Evolutionary conservation across 2,329 filamentous ascomycete species (phyloP), one percentile per base, ranked within the genome.

Genomic region (Penicillium sp.): DNA sequence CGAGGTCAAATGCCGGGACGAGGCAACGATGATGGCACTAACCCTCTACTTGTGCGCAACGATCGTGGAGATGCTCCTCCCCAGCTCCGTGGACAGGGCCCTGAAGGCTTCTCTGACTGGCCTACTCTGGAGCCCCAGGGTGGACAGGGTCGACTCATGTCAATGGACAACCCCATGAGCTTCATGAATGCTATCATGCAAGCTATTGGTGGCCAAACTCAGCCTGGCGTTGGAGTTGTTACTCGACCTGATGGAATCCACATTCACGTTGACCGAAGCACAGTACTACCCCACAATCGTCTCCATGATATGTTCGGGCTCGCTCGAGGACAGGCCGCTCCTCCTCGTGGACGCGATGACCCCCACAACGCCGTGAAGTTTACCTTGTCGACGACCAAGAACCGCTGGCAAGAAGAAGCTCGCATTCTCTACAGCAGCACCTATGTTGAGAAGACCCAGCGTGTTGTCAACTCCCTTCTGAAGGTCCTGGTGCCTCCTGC

Each of bases 331-430:
- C 65, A 67, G 44, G 52, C 58, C 34, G 52, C 67, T 50, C 62
- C 66, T 34, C 56, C 67, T 55, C 67, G 72, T 37, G 67, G 73
- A 54, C 74, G 76, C 34, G 78, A 80, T 47, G 78, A 80, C 53
- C 76, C 76, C 27, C 79, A 84, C n/a, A 87, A 89, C 61, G 88
- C 90, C 10, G 86, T 92, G 21, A 78, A 85, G 2, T 97, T 97
- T 69, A 76, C 80, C 17, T 80, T 90, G 7, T 83, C 85, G 30
- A 80, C 84, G 7, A 97, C 94, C 1, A 78, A 82, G 49, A 80
- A 82, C 46, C 87, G 94, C 55, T 99, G 95, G 87, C 84, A 89
- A 66, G 91, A 97, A 66, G 95, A 97, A 70, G 87, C 91, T 7
- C 86, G 88, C 57, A 86, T 99, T 70, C 80, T 97, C 0, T 97